Conservation (phyloP, 257 asterid genomes). For the Nicotiana benthamiana region DNA sequence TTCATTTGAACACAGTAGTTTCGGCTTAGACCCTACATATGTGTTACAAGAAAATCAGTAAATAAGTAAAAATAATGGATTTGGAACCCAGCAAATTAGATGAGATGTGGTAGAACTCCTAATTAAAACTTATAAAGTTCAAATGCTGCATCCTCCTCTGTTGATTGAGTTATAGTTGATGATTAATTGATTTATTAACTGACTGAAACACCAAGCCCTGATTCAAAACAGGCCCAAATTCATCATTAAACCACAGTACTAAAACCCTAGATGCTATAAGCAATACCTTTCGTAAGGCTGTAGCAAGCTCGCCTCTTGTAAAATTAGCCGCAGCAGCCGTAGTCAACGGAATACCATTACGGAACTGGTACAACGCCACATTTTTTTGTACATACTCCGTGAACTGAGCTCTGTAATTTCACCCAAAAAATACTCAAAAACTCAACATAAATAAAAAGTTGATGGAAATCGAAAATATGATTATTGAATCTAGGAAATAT, state of each 20-base stretch:
- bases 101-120: too few relatives aligned
- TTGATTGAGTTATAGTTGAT: not conserved
- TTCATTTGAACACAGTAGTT: too few relatives aligned
- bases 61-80: too few relatives aligned
- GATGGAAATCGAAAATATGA: not conserved
- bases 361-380: conserved; percentile 84
- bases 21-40: too few relatives aligned
- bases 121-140: too few relatives aligned
- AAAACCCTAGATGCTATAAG: conserved; percentile 5
- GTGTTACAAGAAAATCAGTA: too few relatives aligned
- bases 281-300: conserved; percentile 85
- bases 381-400: conserved; percentile 95
- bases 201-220: not conserved
- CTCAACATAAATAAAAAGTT: not conserved
- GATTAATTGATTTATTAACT: not conserved
- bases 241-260: not conserved
- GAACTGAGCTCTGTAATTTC: conserved; percentile 65
- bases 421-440: not conserved
- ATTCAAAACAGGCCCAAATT: not conserved
- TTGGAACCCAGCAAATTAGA: too few relatives aligned
- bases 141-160: too few relatives aligned
- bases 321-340: conserved; percentile 90
- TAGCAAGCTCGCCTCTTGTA: conserved; percentile 98
- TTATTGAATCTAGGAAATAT: not conserved
- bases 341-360: conserved; percentile 94